Conservation (phyloP, 2,329 filamentous ascomycete species). For the Coniochaeta hoffmannii region DNA sequence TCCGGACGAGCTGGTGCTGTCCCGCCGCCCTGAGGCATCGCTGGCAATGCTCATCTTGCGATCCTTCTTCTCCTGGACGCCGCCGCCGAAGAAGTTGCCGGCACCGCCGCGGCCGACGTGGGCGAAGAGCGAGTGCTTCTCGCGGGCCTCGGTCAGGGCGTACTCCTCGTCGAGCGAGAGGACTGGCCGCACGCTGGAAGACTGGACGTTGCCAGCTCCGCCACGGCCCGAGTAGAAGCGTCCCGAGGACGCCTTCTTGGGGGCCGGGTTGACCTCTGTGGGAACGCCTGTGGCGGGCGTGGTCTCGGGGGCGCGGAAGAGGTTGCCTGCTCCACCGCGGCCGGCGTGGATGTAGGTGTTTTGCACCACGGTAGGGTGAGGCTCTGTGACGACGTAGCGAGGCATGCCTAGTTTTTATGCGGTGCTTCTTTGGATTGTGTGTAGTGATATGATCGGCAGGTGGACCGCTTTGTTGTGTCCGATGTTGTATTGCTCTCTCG, state of each 20-base stretch:
- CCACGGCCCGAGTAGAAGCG: constrained; percentile 61
- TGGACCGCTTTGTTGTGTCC: background rate
- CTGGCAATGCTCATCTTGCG: constrained; percentile 15
- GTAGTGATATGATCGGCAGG: background rate
- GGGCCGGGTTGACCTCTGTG: constrained; percentile 34
- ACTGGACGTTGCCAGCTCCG: constrained; percentile 58
- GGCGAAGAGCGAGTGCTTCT: constrained; percentile 43
- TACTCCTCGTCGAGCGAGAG: constrained; percentile 64
- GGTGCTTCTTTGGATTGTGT: constrained; percentile 7
- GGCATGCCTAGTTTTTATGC: constrained; percentile 25
- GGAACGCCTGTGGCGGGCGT: constrained; percentile 43
- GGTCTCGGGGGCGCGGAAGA: constrained; percentile 37
- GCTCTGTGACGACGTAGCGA: constrained; percentile 37
- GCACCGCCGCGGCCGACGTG: constrained; percentile 59
- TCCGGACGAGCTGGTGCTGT: constrained; percentile 9
- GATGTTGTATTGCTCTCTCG: background rate
- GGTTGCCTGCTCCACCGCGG: constrained; percentile 50
- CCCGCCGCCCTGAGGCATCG: constrained; percentile 6
- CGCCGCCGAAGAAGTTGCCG: constrained; percentile 41
- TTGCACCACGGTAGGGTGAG: constrained; percentile 37
- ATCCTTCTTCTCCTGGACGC: constrained; percentile 8
- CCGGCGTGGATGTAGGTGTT: constrained; percentile 44
- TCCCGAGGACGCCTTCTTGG: constrained; percentile 32
- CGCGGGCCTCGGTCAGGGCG: constrained; percentile 43
- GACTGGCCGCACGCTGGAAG: constrained; percentile 43